phyloP scores from a whole-genome alignment of 352 stramenopile species.

The Phytophthora quininea region DNA sequence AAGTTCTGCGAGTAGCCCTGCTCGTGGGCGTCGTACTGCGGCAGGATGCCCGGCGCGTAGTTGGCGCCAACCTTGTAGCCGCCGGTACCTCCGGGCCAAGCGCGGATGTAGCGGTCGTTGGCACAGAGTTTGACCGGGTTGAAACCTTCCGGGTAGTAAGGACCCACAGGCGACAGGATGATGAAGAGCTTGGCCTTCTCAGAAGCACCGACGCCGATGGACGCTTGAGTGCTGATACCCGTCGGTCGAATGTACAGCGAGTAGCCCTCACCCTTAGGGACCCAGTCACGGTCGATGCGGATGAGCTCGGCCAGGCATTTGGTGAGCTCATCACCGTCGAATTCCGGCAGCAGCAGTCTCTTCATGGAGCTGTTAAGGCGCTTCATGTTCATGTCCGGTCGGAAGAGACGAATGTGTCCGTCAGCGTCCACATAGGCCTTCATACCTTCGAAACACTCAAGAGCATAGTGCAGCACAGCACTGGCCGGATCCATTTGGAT shows the following conservation, averaged over 20 bases:
- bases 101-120: conserved; percentile 93
- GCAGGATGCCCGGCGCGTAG: conserved; percentile 92
- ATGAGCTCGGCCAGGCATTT: conserved; percentile 90
- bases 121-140: conserved; percentile 91
- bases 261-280: conserved; percentile 95
- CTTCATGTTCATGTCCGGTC: conserved; percentile 97
- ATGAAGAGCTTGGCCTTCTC: conserved; percentile 94
- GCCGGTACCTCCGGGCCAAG: conserved; percentile 96
- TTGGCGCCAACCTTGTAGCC: conserved; percentile 94
- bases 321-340: conserved; percentile 92
- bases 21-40: conserved; percentile 86
- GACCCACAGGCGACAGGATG: conserved; percentile 96
- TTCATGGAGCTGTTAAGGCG: conserved; percentile 94
- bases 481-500: conserved; percentile 93
- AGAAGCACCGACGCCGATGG: conserved; percentile 90
- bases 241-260: conserved; percentile 96
- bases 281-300: conserved; percentile 91
- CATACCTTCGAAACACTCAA: conserved; percentile 96
- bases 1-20: conserved; percentile 92
- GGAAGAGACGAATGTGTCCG: conserved; percentile 93
- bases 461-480: conserved; percentile 94
- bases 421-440: conserved; percentile 92
- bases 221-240: conserved; percentile 92
- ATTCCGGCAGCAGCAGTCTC: conserved; percentile 87
- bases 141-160: conserved; percentile 97